Evolutionary conservation across 2,329 filamentous ascomycete genomes (phyloP).

Genomic region (Lachnellula suecica): DNA sequence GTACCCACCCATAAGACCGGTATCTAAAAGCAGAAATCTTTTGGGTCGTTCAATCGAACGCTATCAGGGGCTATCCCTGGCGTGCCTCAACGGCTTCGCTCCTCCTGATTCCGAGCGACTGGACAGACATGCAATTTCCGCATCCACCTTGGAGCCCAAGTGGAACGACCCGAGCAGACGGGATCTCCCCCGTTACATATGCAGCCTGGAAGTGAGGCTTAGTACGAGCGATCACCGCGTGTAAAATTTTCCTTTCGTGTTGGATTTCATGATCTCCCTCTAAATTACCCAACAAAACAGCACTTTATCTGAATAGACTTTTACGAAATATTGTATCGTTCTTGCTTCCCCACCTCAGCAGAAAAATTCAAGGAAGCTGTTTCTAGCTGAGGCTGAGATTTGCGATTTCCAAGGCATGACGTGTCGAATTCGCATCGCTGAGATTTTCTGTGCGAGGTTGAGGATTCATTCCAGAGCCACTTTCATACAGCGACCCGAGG

Average conservation of each 20-base stretch:
- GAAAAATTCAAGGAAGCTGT: neutral
- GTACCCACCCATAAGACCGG: neutral
- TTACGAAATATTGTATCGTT: neutral
- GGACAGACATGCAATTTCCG: constrained; percentile 9
- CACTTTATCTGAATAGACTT: no score
- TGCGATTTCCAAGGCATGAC: neutral
- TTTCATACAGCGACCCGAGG: neutral
- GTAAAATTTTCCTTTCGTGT: neutral
- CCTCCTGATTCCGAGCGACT: constrained; percentile 8
- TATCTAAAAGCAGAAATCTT: neutral
- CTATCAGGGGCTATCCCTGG: neutral
- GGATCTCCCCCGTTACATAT: constrained; percentile 4
- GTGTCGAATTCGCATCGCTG: constrained; percentile 1
- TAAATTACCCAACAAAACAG: no score
- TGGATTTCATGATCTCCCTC: neutral
- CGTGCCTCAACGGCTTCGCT: neutral
- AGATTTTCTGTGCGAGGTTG: neutral
- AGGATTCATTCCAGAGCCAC: neutral
- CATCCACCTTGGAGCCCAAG: neutral
- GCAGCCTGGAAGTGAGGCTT: neutral
- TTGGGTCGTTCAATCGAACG: neutral
- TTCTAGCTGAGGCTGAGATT: neutral
- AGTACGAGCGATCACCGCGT: neutral
- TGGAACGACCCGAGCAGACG: constrained; percentile 6
- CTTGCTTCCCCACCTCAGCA: neutral